These are phyloP conservation scores for Syzygium syzygioides DNA, from an alignment of 441 rosid species.

Conservation along the genomic window DNA sequence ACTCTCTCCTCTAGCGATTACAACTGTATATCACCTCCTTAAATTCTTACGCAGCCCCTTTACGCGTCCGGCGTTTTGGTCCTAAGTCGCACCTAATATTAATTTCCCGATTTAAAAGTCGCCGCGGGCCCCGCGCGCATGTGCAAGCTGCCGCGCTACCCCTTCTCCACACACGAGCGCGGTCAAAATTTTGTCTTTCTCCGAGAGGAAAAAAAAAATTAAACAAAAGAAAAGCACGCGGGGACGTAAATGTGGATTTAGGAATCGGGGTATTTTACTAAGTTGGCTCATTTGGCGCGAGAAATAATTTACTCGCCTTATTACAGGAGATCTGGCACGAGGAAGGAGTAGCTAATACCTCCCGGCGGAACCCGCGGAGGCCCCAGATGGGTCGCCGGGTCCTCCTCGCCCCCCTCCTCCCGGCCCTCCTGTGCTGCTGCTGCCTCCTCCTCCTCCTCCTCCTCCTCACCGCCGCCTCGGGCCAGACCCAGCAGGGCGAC, in stretches of 20 bases:
- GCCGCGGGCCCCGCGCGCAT: neutral
- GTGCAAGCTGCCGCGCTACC: neutral
- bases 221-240: neutral
- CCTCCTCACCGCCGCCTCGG: slow-evolving; percentile 24
- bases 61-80: neutral
- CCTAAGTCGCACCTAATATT: neutral
- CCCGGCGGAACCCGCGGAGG: neutral
- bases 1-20: fast-evolving
- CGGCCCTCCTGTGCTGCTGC: slow-evolving; percentile 3
- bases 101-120: neutral
- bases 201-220: neutral
- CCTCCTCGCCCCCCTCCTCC: neutral
- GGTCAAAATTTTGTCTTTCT: neutral
- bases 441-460: neutral
- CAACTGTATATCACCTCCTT: neutral
- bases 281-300: neutral
- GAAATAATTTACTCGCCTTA: neutral
- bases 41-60: no score
- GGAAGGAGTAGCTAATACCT: no score
- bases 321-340: neutral
- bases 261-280: no score
- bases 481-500: slow-evolving; percentile 12
- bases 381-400: neutral
- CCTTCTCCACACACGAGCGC: fast-evolving
- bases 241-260: neutral